phyloP scores from a whole-genome alignment of 371 early-diverging fungal genomes.

The Rhizopus arrhizus region DNA sequence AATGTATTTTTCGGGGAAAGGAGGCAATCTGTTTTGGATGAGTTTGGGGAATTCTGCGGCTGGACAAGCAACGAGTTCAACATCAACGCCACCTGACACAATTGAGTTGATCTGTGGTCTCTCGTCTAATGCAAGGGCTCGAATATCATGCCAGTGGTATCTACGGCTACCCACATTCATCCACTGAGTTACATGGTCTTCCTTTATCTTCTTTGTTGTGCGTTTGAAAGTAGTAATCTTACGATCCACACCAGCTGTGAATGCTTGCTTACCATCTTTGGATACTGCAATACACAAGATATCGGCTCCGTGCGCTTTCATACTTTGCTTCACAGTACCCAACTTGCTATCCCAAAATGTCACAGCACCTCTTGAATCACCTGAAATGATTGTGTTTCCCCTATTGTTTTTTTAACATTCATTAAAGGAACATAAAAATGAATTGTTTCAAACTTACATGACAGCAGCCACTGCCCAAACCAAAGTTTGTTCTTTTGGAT shows the following conservation, averaged over 20 bases:
- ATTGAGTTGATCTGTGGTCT: conserved; percentile 62
- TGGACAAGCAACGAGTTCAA: conserved; percentile 70
- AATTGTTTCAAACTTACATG: conserved; percentile 31
- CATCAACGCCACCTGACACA: conserved; percentile 86
- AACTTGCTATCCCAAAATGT: conserved; percentile 82
- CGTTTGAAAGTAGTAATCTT: conserved; percentile 74
- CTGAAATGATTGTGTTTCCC: conserved; percentile 80
- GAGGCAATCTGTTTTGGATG: conserved; percentile 71
- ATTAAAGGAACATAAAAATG: too few relatives aligned
- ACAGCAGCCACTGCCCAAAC: conserved; percentile 64
- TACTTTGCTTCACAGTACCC: conserved; percentile 69
- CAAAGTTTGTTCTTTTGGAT: conserved; percentile 60
- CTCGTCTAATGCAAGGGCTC: conserved; percentile 77
- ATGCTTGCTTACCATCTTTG: conserved; percentile 70
- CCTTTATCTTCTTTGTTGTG: conserved; percentile 32
- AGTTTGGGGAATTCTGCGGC: conserved; percentile 67
- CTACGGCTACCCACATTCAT: conserved; percentile 75
- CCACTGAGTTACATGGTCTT: conserved; percentile 55
- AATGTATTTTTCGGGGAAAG: conserved; percentile 78
- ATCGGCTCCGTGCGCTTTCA: conserved; percentile 84
- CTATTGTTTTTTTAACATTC: conserved; percentile 21
- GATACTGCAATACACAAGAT: conserved; percentile 80
- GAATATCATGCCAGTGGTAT: conserved; percentile 92
- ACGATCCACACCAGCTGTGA: conserved; percentile 90
- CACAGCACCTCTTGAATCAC: conserved; percentile 88